phyloP scores from a whole-genome alignment of 495 filamentous ascomycete species.

The Hypoxylon subgilvum region DNA sequence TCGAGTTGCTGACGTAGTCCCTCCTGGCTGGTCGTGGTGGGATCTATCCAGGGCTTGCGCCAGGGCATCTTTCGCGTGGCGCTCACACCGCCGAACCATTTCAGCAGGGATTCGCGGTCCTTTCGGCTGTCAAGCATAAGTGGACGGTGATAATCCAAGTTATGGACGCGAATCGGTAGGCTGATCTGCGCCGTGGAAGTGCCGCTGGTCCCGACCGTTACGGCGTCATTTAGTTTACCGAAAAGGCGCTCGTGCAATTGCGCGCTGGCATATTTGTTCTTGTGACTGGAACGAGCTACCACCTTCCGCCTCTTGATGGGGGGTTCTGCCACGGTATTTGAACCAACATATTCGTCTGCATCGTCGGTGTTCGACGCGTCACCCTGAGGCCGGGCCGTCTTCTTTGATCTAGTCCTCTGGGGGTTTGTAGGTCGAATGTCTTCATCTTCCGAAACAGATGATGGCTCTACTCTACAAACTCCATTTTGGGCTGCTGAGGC shows the following conservation, averaged over 20 bases:
- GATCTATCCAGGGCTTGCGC: conserved; percentile 52
- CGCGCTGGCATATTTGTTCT: conserved; percentile 8
- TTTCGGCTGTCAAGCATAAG: conserved; percentile 44
- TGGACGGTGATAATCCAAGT: conserved; percentile 48
- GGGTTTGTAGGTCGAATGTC: neutral
- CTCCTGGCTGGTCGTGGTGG: neutral
- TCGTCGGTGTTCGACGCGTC: conserved; percentile 9
- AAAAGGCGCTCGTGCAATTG: conserved; percentile 17
- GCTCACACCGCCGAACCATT: conserved; percentile 49
- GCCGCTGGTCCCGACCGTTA: neutral
- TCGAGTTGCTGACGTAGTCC: conserved; percentile 37
- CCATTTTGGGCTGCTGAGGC: neutral
- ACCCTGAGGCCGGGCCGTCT: conserved; percentile 1
- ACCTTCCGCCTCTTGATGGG: conserved; percentile 26
- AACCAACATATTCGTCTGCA: conserved; percentile 3
- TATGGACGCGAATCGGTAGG: conserved; percentile 24
- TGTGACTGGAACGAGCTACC: neutral
- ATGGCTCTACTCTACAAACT: neutral
- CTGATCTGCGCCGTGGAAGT: neutral
- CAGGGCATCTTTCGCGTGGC: conserved; percentile 52
- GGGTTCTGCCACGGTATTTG: neutral
- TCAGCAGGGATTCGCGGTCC: conserved; percentile 40
- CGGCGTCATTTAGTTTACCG: neutral
- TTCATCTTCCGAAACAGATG: neutral
- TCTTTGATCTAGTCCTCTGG: conserved; percentile 5